A percentile compares a stretch with the other conserved stretches of the same genome.
Conservation (phyloP, 2,329 filamentous ascomycete species). For the Pyrenochaeta sp. region DNA sequence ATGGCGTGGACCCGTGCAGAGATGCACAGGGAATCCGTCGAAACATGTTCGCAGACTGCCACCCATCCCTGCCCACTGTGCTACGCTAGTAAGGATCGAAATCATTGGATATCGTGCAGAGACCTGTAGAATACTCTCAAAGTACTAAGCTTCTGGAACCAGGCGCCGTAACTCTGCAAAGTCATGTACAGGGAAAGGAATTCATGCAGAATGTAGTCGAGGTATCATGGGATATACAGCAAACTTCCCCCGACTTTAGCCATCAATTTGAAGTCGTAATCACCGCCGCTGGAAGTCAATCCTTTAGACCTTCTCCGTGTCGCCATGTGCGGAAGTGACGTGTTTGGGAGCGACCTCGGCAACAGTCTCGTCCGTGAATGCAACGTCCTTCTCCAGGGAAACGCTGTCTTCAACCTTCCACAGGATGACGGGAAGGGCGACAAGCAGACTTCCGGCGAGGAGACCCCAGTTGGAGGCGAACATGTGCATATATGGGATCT, state of each 20-base stretch:
- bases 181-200: slow-evolving; percentile 28
- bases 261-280: slow-evolving; percentile 13
- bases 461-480: slow-evolving; percentile 81
- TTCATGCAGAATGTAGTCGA: slow-evolving; percentile 14
- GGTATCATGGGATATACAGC: slow-evolving; percentile 28
- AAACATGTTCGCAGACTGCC: too few species aligned
- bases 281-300: slow-evolving; percentile 5
- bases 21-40: too few species aligned
- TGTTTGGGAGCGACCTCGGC: slow-evolving; percentile 66
- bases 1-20: too few species aligned
- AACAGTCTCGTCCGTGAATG: slow-evolving; percentile 82
- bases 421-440: slow-evolving; percentile 81
- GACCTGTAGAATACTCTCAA: slow-evolving; percentile 20
- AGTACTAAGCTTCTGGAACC: slow-evolving; percentile 16
- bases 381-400: slow-evolving; percentile 80
- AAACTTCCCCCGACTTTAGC: slow-evolving; percentile 17
- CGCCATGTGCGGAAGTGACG: slow-evolving; percentile 18
- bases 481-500: slow-evolving; percentile 71
- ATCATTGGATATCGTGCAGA: slow-evolving; percentile 29
- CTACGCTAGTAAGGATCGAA: slow-evolving; percentile 18
- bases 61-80: slow-evolving; percentile 2
- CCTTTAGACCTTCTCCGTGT: slow-evolving; percentile 39
- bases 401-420: slow-evolving; percentile 82
- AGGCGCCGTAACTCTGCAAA: slow-evolving; percentile 30
- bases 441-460: slow-evolving; percentile 73